Conservation (phyloP, 768 basidiomycete genomes). For the Suillus subaureus region DNA sequence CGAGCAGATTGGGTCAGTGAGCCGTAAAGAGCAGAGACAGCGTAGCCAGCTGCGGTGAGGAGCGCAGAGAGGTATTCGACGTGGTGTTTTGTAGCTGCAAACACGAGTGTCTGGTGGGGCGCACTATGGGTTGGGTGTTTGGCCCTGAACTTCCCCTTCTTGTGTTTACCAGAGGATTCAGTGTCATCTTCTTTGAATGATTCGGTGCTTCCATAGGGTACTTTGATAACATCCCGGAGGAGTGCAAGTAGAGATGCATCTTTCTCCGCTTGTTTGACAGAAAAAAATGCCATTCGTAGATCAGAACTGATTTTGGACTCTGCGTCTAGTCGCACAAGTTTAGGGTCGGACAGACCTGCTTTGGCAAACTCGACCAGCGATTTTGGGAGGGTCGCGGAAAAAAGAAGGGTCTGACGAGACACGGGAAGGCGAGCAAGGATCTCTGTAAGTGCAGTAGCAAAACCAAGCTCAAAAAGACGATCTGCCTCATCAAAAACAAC, state of each 20-base stretch:
- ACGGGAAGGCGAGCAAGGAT: constrained; percentile 87
- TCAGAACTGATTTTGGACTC: constrained; percentile 96
- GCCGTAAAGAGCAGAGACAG: constrained; percentile 94
- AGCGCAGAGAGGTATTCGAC: constrained; percentile 90
- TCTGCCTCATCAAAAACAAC: constrained; percentile 98
- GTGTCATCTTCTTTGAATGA: constrained; percentile 28
- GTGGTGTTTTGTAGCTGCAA: constrained; percentile 97
- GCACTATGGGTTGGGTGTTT: constrained; percentile 53
- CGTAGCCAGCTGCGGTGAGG: constrained; percentile 78
- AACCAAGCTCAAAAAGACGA: constrained; percentile 98
- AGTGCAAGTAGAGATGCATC: constrained; percentile 86
- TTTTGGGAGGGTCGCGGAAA: constrained; percentile 95
- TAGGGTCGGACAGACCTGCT: constrained; percentile 91
- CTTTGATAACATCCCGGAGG: constrained; percentile 84
- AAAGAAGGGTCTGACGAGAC: constrained; percentile 88
- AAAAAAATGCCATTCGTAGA: constrained; percentile 93
- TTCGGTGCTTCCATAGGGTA: constrained; percentile 56
- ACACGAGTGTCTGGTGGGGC: constrained; percentile 91
- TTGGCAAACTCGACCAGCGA: constrained; percentile 98
- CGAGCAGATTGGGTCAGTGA: constrained; percentile 92
- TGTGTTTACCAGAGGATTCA: constrained; percentile 37
- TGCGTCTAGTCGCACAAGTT: constrained; percentile 93
- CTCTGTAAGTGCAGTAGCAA: constrained; percentile 88
- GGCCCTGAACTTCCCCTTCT: constrained; percentile 54
- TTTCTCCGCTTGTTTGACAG: constrained; percentile 90